Base-by-base conservation (phyloP, 1,284 basidiomycete genomes). In the Irpex rosettiformis region DNA sequence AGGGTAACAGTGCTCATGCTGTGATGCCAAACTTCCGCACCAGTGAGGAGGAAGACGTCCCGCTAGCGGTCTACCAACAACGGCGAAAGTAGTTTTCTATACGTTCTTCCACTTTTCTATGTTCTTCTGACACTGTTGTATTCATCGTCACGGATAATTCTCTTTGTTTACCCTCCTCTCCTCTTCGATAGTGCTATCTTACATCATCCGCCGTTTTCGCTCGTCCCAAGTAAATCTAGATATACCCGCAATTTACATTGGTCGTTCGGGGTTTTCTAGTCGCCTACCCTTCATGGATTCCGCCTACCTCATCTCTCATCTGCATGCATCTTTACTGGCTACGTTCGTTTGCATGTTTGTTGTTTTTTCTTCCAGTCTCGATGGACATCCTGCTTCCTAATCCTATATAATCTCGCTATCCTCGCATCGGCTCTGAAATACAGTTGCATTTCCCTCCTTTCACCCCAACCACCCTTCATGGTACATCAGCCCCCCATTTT, bases 11-110 rank as follows among this genome's bases (percentile, higher is more conserved):
- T 65, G 85, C 83, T n/a, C 81, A 85, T 68, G 88, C 85, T 8
- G 75, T 78, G 7, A 59, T 75, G 40, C 72, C 78, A 4, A 56
- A 66, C 57, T 37, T 73, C 69, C 76, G 75, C 65, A 57, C 64
- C 52, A 77, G 78, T 37, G 86, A 87, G 65, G 89, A 91, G 65
- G 89, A 91, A 69, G 89, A 91, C 68, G 74, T 90, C 40, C 89
- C 89, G 27, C 75, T 91, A 42, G 88, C 89, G 21, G 71, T 89
- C 58, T 90, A 84, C 79, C 88, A 90, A 66, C 84, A 82, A 67
- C 78, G 83, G 68, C 78, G 81, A 61, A 68, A 67, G 61, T 67
- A 65, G 58, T 61, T 21, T 52, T 10, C 11, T 48, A 18, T 11
- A 3, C 25, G 55, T 52, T n/a, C 29, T n/a, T 16, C n/a, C 18